Percentiles rank a stretch among this genome's conserved stretches.
Evolutionary conservation across 176 grass and related monocot genomes (phyloP).

Genomic region (Eleusine indica): DNA sequence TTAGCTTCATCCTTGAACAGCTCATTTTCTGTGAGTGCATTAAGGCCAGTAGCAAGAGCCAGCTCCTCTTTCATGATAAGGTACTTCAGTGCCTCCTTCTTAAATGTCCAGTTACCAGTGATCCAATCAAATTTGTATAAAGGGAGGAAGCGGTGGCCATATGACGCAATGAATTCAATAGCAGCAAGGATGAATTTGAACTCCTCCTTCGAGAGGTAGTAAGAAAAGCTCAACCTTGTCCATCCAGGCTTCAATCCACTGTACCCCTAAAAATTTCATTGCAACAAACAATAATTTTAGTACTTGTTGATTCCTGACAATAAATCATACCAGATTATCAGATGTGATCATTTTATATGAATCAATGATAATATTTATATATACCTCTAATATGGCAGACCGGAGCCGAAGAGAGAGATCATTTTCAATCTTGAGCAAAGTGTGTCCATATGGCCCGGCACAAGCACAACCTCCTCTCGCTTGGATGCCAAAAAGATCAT

Average conservation of each 20-base stretch:
- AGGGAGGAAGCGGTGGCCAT: conserved; percentile 63
- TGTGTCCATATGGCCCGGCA: conserved; percentile 68
- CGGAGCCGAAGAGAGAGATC: conserved; percentile 57
- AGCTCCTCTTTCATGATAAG: conserved; percentile 44
- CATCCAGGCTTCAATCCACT: conserved; percentile 75
- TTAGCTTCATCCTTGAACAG: background rate
- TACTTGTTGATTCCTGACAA: background rate
- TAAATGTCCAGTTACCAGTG: conserved; percentile 64
- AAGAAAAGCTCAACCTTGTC: conserved; percentile 74
- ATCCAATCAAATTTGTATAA: conserved; percentile 69
- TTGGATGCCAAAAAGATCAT: conserved; percentile 84
- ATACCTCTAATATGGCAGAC: conserved; percentile 57
- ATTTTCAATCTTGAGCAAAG: conserved; percentile 48
- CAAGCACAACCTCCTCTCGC: conserved; percentile 79
- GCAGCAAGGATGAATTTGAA: conserved; percentile 58
- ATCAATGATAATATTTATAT: background rate
- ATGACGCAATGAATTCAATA: conserved; percentile 56
- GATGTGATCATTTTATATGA: background rate
- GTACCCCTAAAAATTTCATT: conserved; percentile 53
- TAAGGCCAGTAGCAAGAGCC: background rate
- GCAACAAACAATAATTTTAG: background rate
- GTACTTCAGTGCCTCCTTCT: conserved; percentile 44
- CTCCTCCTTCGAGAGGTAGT: conserved; percentile 65
- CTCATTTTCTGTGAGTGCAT: background rate
- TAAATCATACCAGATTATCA: background rate